phyloP scores from a whole-genome alignment of 768 basidiomycete species.

The Suillus weaverae region DNA sequence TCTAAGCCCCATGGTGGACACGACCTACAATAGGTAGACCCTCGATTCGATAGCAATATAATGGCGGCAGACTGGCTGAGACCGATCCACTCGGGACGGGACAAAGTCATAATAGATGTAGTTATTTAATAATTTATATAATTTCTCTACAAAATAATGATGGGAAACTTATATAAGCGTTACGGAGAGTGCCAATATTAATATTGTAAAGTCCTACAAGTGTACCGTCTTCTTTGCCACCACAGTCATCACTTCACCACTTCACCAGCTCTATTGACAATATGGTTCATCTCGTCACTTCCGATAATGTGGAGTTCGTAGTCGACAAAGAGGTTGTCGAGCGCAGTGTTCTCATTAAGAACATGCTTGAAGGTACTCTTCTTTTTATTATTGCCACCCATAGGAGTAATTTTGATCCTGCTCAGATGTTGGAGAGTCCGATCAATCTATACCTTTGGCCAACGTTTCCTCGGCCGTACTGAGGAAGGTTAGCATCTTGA shows the following conservation, averaged over 20 bases:
- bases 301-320: constrained; percentile 92
- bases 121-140: not conserved
- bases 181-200: not conserved
- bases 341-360: constrained; percentile 95
- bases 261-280: constrained; percentile 15
- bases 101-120: not conserved
- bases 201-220: not conserved
- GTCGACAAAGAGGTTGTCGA: constrained; percentile 95
- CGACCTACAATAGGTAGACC: not conserved
- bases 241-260: not conserved
- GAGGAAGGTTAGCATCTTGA: constrained; percentile 69
- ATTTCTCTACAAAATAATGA: not conserved
- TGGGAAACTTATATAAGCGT: not conserved
- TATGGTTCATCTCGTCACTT: constrained; percentile 89
- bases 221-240: not conserved
- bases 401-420: constrained; percentile 4
- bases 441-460: constrained; percentile 91
- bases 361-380: constrained; percentile 92
- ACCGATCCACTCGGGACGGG: not conserved
- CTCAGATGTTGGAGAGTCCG: constrained; percentile 89
- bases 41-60: not conserved
- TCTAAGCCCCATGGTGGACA: not conserved
- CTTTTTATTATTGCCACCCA: constrained; percentile 2
- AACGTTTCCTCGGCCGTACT: constrained; percentile 91
- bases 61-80: not conserved